Conservation (phyloP, 2,329 filamentous ascomycete genomes). For the Penicillium oxalicum region DNA sequence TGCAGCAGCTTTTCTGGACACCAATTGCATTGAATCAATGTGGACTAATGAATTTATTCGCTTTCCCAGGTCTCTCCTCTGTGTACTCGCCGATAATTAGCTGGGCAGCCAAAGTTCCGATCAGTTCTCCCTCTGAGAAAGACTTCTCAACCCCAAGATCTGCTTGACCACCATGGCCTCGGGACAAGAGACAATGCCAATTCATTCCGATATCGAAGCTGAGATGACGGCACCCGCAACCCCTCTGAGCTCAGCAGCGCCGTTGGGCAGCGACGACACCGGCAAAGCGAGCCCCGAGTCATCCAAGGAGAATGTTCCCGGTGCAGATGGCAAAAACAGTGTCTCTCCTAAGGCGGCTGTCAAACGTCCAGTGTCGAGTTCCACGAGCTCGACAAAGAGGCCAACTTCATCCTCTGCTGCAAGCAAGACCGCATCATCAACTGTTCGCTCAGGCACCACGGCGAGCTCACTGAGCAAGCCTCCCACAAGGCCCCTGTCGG, state of each 20-base stretch:
- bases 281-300: slow-evolving; percentile 32
- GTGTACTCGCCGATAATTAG: no score
- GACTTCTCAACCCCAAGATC: background rate
- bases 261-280: slow-evolving; percentile 31
- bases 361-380: slow-evolving; percentile 32
- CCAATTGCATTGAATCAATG: no score
- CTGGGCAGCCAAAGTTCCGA: no score
- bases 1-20: no score
- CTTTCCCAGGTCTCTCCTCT: no score
- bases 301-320: slow-evolving; percentile 29
- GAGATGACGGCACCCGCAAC: slow-evolving; percentile 31
- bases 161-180: slow-evolving; percentile 27
- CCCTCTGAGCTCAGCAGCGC: slow-evolving; percentile 28
- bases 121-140: no score
- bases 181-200: slow-evolving; percentile 28
- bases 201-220: slow-evolving; percentile 23
- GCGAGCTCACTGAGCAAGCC: slow-evolving; percentile 41
- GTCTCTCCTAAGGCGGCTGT: slow-evolving; percentile 22
- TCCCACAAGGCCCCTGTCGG: slow-evolving; percentile 37
- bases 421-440: slow-evolving; percentile 23
- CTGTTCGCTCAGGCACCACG: slow-evolving; percentile 24
- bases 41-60: no score
- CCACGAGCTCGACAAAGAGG: slow-evolving; percentile 29
- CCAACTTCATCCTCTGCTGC: slow-evolving; percentile 32
- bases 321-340: slow-evolving; percentile 30